Percentiles rank a stretch among this genome's conserved stretches.
These are phyloP conservation scores for Phytomonas sp. DNA, from an alignment of 208 protist species.

Conservation along the genomic window DNA sequence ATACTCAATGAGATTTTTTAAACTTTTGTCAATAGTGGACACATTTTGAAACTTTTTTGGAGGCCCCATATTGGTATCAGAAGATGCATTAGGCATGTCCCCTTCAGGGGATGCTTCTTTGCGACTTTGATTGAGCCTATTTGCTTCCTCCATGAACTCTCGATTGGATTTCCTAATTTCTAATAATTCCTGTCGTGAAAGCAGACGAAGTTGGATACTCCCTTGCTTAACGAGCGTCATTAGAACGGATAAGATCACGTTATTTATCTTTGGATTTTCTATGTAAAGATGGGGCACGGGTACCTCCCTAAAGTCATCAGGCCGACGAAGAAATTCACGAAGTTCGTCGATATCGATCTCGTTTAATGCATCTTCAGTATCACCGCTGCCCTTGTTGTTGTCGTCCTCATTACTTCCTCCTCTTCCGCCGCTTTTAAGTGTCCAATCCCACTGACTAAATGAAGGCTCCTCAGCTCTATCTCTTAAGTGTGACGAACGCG, in stretches of 20 bases:
- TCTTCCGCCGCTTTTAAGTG: not conserved
- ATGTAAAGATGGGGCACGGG: not conserved
- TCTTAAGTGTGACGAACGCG: conserved; percentile 15
- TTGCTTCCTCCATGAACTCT: not conserved
- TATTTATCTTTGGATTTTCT: conserved; percentile 1
- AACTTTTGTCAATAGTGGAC: not conserved
- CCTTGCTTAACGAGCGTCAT: conserved; percentile 8
- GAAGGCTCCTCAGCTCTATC: not conserved
- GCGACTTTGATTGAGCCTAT: not conserved
- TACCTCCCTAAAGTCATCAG: conserved; percentile 1
- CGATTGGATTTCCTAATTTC: not conserved
- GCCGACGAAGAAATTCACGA: conserved; percentile 13
- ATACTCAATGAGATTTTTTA: not conserved
- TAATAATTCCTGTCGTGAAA: conserved; percentile 14
- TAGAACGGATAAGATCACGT: conserved; percentile 14
- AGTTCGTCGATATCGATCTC: conserved; percentile 7
- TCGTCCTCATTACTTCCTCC: not conserved
- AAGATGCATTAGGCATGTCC: not conserved
- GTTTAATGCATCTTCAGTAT: not conserved
- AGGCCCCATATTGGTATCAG: not conserved
- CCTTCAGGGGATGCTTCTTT: not conserved
- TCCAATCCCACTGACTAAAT: not conserved
- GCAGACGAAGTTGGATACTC: conserved; percentile 17
- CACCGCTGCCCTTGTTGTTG: not conserved
- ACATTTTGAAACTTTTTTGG: not conserved